A percentile compares a stretch with the other conserved stretches of the same genome.
These are phyloP conservation scores for Tubosaeta sp. DNA, from an alignment of 768 basidiomycete genomes.

Conservation along the genomic window DNA sequence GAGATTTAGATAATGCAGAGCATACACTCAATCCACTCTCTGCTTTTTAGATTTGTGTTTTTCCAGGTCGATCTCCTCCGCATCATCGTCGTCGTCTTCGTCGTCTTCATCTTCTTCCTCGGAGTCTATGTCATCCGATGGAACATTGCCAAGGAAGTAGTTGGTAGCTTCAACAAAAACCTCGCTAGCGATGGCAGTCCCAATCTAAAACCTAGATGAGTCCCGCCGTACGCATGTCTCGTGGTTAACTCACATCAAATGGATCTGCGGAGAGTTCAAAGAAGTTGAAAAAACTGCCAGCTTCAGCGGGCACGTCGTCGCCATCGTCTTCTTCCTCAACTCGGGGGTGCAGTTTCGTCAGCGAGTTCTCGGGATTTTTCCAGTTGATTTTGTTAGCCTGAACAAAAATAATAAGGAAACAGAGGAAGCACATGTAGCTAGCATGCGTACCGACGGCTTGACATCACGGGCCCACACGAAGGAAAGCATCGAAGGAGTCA, in stretches of 20 bases:
- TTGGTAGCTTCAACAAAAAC: constrained; percentile 80
- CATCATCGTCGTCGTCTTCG: constrained; percentile 67
- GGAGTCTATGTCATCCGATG: constrained; percentile 56
- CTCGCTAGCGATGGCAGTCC: constrained; percentile 67
- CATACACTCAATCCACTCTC: constrained; percentile 36
- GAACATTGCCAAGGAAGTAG: constrained; percentile 68
- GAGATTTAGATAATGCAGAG: constrained; percentile 10
- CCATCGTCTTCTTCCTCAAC: constrained; percentile 54
- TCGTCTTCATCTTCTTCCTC: constrained; percentile 67
- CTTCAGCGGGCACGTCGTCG: constrained; percentile 53
- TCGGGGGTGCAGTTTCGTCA: constrained; percentile 77
- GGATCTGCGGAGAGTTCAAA: constrained; percentile 67
- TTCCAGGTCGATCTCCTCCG: constrained; percentile 85
- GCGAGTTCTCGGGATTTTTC: constrained; percentile 73
- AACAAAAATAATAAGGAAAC: constrained; percentile 1
- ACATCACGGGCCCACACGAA: constrained; percentile 81
- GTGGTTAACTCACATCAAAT: constrained; percentile 51
- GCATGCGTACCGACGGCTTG: constrained; percentile 51
- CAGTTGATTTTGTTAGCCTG: constrained; percentile 71
- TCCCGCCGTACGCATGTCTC: neutral
- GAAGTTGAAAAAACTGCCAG: constrained; percentile 86
- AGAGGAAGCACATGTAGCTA: neutral
- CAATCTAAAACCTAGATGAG: constrained; percentile 47
- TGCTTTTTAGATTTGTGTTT: constrained; percentile 76
- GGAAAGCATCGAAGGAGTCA: constrained; percentile 73